phyloP scores from a whole-genome alignment of 75 land plant genomes.

The Cryptomeria japonica region DNA sequence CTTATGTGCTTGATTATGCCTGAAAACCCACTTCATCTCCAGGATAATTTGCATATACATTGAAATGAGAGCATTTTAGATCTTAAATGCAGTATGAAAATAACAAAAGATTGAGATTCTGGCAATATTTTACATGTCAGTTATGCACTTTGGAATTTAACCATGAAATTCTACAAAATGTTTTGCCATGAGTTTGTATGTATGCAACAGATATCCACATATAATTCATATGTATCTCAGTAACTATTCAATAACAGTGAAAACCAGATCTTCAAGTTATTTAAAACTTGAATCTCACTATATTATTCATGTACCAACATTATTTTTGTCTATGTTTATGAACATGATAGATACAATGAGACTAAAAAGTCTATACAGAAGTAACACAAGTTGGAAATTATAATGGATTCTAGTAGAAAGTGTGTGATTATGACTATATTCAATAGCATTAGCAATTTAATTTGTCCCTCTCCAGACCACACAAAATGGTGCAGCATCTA shows the following conservation, averaged over 20 bases:
- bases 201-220: neutral
- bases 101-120: neutral
- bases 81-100: neutral
- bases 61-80: neutral
- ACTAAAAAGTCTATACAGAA: neutral
- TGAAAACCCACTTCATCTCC: neutral
- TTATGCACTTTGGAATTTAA: neutral
- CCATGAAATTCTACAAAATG: neutral
- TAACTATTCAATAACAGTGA: neutral
- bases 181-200: neutral
- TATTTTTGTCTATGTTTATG: neutral
- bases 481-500: no score
- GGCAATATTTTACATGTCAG: neutral
- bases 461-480: no score
- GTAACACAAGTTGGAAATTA: neutral
- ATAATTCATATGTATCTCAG: neutral
- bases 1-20: neutral
- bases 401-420: neutral
- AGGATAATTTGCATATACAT: neutral
- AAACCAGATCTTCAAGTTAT: neutral
- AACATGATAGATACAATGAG: neutral
- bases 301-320: neutral
- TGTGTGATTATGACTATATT: neutral
- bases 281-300: neutral
- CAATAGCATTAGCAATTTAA: neutral